A percentile compares a stretch with the other conserved stretches of the same genome.
Evolutionary conservation across 176 grass and related monocot species (phyloP).

Genomic region (Oryza glaberrima): DNA sequence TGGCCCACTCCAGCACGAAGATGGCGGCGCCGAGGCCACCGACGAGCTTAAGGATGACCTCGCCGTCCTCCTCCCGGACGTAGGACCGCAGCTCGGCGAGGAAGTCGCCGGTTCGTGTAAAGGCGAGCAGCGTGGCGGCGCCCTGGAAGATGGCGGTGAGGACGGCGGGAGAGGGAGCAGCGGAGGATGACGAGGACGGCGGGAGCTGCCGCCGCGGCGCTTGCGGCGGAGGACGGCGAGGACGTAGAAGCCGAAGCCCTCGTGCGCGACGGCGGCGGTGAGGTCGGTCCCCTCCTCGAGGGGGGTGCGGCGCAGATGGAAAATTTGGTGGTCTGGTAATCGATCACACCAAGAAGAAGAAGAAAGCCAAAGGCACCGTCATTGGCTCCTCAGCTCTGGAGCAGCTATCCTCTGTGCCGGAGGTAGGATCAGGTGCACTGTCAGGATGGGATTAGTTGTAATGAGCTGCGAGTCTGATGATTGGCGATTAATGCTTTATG

Average conservation of each 20-base stretch:
- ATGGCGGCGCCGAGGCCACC: constrained; percentile 66
- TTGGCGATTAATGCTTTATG: neutral
- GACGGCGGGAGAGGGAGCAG: neutral
- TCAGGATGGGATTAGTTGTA: constrained; percentile 63
- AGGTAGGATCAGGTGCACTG: constrained; percentile 62
- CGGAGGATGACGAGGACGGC: constrained; percentile 35
- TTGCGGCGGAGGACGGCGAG: too few species aligned
- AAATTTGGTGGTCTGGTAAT: constrained; percentile 61
- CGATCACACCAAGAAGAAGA: constrained; percentile 84
- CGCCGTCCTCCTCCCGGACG: constrained; percentile 71
- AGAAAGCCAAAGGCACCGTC: constrained; percentile 43
- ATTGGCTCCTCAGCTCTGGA: constrained; percentile 48
- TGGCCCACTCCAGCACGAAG: constrained; percentile 76
- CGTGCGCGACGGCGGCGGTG: too few species aligned
- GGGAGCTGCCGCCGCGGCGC: too few species aligned
- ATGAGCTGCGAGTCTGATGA: neutral
- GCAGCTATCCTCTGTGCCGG: constrained; percentile 49
- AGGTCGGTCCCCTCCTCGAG: too few species aligned
- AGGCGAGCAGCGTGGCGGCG: constrained; percentile 55
- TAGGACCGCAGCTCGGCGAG: constrained; percentile 63
- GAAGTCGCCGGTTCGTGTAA: constrained; percentile 65
- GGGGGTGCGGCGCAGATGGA: neutral
- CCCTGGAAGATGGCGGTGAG: constrained; percentile 90
- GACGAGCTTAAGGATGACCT: constrained; percentile 69
- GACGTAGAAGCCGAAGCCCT: too few species aligned